Evolutionary conservation across 106 monocot genomes (phyloP).

Genomic region (Platanthera guangdongensis): DNA sequence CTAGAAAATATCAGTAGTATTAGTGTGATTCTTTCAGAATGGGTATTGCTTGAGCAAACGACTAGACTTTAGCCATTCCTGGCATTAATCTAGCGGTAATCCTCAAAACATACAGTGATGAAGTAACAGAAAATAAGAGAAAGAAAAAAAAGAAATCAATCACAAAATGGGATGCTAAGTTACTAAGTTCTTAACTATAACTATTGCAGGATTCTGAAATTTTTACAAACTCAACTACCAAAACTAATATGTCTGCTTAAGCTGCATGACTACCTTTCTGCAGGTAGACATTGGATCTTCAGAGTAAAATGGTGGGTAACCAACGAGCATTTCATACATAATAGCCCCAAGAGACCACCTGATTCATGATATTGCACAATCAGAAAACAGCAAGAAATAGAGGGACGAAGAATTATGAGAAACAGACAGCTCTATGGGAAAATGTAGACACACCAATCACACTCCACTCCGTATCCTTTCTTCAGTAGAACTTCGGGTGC

Average conservation of each 20-base stretch:
- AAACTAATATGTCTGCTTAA: not conserved
- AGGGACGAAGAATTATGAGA: not conserved
- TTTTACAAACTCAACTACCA: not conserved
- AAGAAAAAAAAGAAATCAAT: not conserved
- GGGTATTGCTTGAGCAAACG: not conserved
- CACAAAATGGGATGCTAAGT: not conserved
- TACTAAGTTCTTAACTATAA: not conserved
- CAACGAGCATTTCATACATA: conserved; percentile 26
- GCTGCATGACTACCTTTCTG: conserved; percentile 9
- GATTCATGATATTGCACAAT: not conserved
- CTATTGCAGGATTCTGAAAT: not conserved
- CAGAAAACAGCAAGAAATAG: not conserved
- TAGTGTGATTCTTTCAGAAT: not conserved
- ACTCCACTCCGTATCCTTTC: conserved; percentile 26
- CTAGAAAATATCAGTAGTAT: not conserved
- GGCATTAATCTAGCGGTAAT: not conserved
- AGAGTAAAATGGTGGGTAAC: conserved; percentile 21
- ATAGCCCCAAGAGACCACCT: conserved; percentile 22
- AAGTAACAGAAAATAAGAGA: not conserved
- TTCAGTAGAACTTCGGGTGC: conserved; percentile 25
- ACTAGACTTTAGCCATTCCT: not conserved
- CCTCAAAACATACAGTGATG: not conserved
- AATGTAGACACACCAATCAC: conserved; percentile 17
- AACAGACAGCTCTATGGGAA: not conserved
- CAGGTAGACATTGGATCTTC: conserved; percentile 18